A percentile compares a stretch with the other conserved stretches of the same genome.
phyloP scores from a whole-genome alignment of 805 yeast genomes.

The Lipomyces kockii region DNA sequence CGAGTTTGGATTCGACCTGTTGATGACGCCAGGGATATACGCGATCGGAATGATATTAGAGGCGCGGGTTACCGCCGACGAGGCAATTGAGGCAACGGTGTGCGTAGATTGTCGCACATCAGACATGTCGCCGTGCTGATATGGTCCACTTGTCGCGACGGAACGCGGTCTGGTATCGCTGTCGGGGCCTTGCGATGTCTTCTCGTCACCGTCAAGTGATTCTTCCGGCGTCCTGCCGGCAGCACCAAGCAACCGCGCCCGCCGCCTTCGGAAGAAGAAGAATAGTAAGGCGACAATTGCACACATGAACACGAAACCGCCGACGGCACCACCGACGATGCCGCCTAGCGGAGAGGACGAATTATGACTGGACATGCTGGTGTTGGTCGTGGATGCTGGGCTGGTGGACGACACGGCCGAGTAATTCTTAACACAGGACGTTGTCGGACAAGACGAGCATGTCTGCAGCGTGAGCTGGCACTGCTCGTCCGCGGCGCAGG shows the following conservation, averaged over 20 bases:
- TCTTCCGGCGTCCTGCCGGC: slow-evolving; percentile 45
- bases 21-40: slow-evolving; percentile 86
- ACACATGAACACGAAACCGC: slow-evolving; percentile 57
- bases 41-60: slow-evolving; percentile 90
- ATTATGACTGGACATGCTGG: slow-evolving; percentile 6
- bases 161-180: not conserved
- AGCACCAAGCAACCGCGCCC: slow-evolving; percentile 34
- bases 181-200: slow-evolving; percentile 5
- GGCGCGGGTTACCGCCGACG: slow-evolving; percentile 74
- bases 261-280: slow-evolving; percentile 46
- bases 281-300: slow-evolving; percentile 48
- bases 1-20: slow-evolving; percentile 27
- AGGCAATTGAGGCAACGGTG: slow-evolving; percentile 51
- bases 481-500: slow-evolving; percentile 56
- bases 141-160: slow-evolving; percentile 38
- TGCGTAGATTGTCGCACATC: slow-evolving; percentile 39
- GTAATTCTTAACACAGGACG: slow-evolving; percentile 52
- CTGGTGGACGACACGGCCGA: slow-evolving; percentile 12
- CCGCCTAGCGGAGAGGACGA: slow-evolving; percentile 53
- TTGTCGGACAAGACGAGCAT: slow-evolving; percentile 61
- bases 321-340: slow-evolving; percentile 74
- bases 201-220: slow-evolving; percentile 11
- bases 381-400: slow-evolving; percentile 14
- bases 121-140: slow-evolving; percentile 30
- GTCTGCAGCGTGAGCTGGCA: slow-evolving; percentile 63